phyloP scores from a whole-genome alignment of 1,284 basidiomycete species.

The Papiliotrema laurentii region DNA sequence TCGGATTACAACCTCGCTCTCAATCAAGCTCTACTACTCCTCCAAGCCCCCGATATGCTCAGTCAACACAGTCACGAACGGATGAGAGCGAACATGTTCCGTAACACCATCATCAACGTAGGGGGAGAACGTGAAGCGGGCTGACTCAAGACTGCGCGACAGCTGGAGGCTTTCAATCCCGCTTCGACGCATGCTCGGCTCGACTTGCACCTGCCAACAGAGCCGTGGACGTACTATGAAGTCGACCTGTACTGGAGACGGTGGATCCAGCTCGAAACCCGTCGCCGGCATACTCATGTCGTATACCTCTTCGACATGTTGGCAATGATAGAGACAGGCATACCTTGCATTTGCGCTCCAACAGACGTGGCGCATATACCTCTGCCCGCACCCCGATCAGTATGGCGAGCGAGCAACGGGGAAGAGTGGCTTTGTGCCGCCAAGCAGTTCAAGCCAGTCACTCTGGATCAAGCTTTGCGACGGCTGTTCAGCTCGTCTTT shows the following conservation, averaged over 20 bases:
- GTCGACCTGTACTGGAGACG: slow-evolving; percentile 36
- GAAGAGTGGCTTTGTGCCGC: too few species aligned
- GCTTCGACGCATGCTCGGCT: background rate
- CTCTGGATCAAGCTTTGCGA: too few species aligned
- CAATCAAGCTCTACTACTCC: background rate
- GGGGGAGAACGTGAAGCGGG: background rate
- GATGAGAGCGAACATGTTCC: background rate
- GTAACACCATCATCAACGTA: background rate
- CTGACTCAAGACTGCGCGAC: background rate
- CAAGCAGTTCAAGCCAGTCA: too few species aligned
- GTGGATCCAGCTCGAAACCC: too few species aligned
- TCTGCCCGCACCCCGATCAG: too few species aligned
- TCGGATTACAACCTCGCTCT: background rate
- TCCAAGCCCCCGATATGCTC: background rate
- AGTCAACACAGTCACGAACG: background rate
- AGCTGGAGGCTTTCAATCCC: background rate
- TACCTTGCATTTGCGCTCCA: too few species aligned
- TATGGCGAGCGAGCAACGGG: too few species aligned
- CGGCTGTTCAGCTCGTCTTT: too few species aligned
- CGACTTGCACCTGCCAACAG: background rate
- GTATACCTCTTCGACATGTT: too few species aligned
- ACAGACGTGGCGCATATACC: too few species aligned
- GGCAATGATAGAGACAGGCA: too few species aligned
- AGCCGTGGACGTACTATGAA: background rate
- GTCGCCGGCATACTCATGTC: too few species aligned